Evolutionary conservation across 768 basidiomycete species (phyloP), one percentile per base, ranked within the genome.

Genomic region (Astraeus odoratus): DNA sequence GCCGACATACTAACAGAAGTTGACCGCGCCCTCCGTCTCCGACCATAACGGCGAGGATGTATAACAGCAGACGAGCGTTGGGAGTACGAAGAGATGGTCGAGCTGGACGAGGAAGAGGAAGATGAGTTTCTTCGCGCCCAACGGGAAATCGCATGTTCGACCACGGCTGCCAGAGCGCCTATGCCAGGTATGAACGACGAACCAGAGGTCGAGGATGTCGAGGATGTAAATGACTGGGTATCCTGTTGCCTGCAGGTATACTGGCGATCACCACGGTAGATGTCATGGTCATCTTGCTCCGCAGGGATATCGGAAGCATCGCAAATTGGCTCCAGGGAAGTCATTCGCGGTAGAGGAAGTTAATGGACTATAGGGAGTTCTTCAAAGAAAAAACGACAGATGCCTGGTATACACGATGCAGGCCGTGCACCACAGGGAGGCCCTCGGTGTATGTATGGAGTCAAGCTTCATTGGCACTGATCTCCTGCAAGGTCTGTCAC

Each of bases 71-170:
- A 44, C 42, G 51, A 52, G 12, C 50, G 44, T 66, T 60, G 22
- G 74, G 72, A n/a, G 70, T 67, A 22, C 60, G 63, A 23, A 69
- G 72, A 29, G 40, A 38, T 63, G 56, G 60, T 69, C 53, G 55
- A 54, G 3, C 69, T 64, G 3, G 74, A 72, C 0, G 74, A 71
- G 1, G 70, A 68, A 2, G 74, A 70, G n/a, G 66, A 57, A 1
- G 71, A 67, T 1, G 67, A 65, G 55, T 70, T 72, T 33, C 72
- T 70, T 49, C 78, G 69, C 18, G 83, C 83, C 85, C 85, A 88
- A 48, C 79, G 75, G 29, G 80, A 66, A 47, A 86, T 84, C 6
- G 84, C 84, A 39, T 74, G 70, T 51, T 88, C 86, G 8, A 86
- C 72, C 29, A 82, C 74, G 1, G 80, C 72, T 16, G 82, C 73